Evolutionary conservation across 768 basidiomycete genomes (phyloP).

Genomic region (Amyloporia xantha): DNA sequence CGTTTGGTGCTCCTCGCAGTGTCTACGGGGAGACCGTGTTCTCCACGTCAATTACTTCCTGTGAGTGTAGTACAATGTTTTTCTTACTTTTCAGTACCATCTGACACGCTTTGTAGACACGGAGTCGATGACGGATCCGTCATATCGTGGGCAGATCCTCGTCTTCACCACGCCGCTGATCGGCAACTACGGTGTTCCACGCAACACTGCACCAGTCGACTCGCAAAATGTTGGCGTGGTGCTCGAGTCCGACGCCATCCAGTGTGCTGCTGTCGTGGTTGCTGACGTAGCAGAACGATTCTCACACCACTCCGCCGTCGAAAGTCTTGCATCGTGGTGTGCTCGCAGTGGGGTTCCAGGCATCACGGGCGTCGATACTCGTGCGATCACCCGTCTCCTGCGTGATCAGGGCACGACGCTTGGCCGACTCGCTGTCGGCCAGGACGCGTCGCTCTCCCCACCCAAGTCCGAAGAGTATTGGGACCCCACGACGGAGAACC

Average conservation of each 20-base stretch:
- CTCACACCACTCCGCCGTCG: conserved; percentile 91
- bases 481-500: conserved; percentile 89
- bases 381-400: conserved; percentile 88
- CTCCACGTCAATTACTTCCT: conserved; percentile 97
- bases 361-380: conserved; percentile 95
- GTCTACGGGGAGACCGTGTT: conserved; percentile 97
- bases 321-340: too few species aligned
- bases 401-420: conserved; percentile 97
- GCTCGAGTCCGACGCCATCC: conserved; percentile 84
- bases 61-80: conserved; percentile 37
- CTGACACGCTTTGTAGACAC: conserved; percentile 66
- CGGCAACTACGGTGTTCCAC: conserved; percentile 96
- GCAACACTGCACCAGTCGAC: conserved; percentile 67
- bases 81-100: not conserved
- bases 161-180: conserved; percentile 99
- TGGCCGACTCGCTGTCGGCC: conserved; percentile 81
- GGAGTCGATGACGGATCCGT: conserved; percentile 99
- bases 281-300: conserved; percentile 92
- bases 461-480: conserved; percentile 75
- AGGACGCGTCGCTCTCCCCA: conserved; percentile 51
- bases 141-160: conserved; percentile 95
- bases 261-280: conserved; percentile 90
- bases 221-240: conserved; percentile 76
- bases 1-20: conserved; percentile 84
- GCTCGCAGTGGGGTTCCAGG: conserved; percentile 83